phyloP scores from a whole-genome alignment of 2,329 filamentous ascomycete genomes.

The Gremmenia infestans region DNA sequence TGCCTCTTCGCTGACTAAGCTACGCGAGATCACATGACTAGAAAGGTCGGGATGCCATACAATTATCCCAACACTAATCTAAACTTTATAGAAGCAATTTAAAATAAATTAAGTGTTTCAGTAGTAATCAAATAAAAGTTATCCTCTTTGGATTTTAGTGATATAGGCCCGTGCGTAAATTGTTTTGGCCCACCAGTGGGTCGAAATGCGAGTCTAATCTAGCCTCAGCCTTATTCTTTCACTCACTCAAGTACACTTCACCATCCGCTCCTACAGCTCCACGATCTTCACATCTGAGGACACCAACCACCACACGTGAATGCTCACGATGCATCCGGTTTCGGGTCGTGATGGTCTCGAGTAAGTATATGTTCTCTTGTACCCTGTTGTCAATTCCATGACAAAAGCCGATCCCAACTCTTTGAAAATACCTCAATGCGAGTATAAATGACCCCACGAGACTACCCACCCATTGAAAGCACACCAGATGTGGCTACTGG shows the following conservation, averaged over 20 bases:
- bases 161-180: too few species aligned
- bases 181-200: too few species aligned
- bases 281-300: background rate
- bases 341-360: background rate
- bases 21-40: too few species aligned
- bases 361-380: conserved; percentile 7
- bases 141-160: too few species aligned
- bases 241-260: background rate
- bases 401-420: too few species aligned
- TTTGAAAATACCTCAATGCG: conserved; percentile 20
- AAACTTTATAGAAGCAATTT: too few species aligned
- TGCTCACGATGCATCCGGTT: background rate
- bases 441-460: conserved; percentile 16
- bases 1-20: too few species aligned
- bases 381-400: background rate
- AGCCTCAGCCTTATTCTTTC: background rate
- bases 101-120: too few species aligned
- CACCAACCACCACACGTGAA: background rate
- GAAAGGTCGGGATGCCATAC: too few species aligned
- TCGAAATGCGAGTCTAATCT: too few species aligned
- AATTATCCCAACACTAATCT: too few species aligned
- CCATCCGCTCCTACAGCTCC: background rate
- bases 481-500: conserved; percentile 1
- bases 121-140: too few species aligned
- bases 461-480: conserved; percentile 14